A percentile compares a stretch with the other conserved stretches of the same genome.
Evolutionary conservation across 2,329 filamentous ascomycete species (phyloP).

Genomic region (Aspergillus niger): DNA sequence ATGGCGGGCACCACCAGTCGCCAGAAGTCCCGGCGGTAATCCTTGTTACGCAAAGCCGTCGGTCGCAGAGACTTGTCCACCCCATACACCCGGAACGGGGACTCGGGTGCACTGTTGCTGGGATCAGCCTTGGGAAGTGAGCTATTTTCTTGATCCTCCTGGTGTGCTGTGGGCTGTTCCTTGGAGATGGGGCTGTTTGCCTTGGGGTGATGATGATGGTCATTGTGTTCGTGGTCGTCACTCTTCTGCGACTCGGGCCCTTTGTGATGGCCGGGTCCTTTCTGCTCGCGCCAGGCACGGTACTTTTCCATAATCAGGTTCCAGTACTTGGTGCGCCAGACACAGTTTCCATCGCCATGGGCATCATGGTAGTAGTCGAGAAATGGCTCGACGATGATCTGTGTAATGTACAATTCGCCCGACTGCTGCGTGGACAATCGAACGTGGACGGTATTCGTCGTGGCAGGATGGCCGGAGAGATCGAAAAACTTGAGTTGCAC

Average conservation of each 20-base stretch:
- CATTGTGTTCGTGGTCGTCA: too few relatives aligned
- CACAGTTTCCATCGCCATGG: constrained; percentile 1
- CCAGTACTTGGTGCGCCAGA: constrained; percentile 7
- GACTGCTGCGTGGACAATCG: not conserved
- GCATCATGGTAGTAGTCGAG: not conserved
- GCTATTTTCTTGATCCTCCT: too few relatives aligned
- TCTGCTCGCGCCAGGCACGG: not conserved
- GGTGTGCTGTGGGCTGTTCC: too few relatives aligned
- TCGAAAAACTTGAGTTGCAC: constrained; percentile 6
- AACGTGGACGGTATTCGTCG: not conserved
- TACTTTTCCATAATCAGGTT: constrained; percentile 4
- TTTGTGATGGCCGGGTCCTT: not conserved
- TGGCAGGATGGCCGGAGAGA: not conserved
- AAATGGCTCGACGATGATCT: not conserved
- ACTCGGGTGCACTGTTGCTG: not conserved
- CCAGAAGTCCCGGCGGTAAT: constrained; percentile 1
- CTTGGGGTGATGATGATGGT: not conserved
- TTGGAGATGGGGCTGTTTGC: not conserved
- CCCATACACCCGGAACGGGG: not conserved
- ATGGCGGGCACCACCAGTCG: constrained; percentile 2
- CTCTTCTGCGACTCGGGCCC: not conserved
- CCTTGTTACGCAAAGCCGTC: not conserved
- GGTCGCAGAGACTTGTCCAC: not conserved
- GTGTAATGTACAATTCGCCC: not conserved
- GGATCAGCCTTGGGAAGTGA: not conserved